These are phyloP conservation scores for Glycine soja DNA, from an alignment of 306 rosid genomes.

Conservation along the genomic window DNA sequence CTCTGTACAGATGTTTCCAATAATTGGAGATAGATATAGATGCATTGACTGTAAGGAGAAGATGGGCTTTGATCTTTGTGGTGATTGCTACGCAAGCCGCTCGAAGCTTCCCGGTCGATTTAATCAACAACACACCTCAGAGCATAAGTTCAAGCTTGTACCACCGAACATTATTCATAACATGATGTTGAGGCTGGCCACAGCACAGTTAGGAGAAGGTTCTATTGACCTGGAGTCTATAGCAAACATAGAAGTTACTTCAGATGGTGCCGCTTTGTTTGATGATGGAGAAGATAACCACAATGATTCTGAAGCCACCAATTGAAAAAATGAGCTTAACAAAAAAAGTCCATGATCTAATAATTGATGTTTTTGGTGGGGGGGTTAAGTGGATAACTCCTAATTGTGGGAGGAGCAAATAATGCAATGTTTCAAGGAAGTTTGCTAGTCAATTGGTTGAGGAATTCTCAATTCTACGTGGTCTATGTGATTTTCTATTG, in stretches of 20 bases:
- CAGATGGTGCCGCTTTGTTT: conserved; percentile 31
- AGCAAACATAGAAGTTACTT: conserved; percentile 49
- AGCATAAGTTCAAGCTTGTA: conserved; percentile 70
- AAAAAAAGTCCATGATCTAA: neutral
- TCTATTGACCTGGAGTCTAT: conserved; percentile 43
- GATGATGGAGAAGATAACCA: conserved; percentile 52
- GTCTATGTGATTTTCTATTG: conserved; percentile 1
- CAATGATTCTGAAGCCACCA: conserved; percentile 50
- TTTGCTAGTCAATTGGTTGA: conserved; percentile 13
- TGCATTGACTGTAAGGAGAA: conserved; percentile 78
- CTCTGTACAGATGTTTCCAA: conserved; percentile 69
- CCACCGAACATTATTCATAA: conserved; percentile 6
- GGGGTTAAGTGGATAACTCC: neutral
- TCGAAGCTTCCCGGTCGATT: conserved; percentile 94
- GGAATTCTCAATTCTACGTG: neutral
- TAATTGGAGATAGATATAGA: conserved; percentile 79
- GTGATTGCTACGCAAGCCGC: conserved; percentile 64
- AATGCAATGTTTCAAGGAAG: conserved; percentile 38
- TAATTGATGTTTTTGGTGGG: neutral
- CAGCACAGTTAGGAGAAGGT: conserved; percentile 46
- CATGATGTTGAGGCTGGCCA: conserved; percentile 49
- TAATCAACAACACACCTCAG: conserved; percentile 93
- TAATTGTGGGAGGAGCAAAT: neutral
- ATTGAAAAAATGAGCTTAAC: conserved; percentile 29
- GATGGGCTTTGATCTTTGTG: conserved; percentile 87